Base-by-base conservation (phyloP, 2,329 filamentous ascomycete species). In the Salinomyces thailandicus region DNA sequence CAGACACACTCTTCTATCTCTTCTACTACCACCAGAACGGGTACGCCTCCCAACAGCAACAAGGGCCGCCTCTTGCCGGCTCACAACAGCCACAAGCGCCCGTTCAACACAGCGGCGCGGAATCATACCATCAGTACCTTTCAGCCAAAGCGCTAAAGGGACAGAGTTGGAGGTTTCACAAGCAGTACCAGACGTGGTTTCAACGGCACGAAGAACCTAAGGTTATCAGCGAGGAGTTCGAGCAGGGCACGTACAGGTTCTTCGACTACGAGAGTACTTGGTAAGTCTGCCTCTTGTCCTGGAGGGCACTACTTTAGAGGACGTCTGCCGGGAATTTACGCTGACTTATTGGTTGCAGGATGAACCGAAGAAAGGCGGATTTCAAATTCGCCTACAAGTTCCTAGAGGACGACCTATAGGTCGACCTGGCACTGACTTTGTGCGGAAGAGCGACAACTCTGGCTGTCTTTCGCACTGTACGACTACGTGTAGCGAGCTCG, bases 141-240 rank as follows among this genome's bases (percentile, higher is more conserved):
- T 86, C 91, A 1, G 91, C 91, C 11, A 94, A 93, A 63, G 85
- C 91, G n/a, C 68, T 98, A 35, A 98, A 98, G 66, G 84, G 89
- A 48, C 91, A 98, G 62, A 95, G 87, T 62, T 98, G 91, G 91
- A 76, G 91, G 38, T 98, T 98, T 61, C 91, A 98, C 66, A 98
- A 98, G 69, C 91, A 96, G 62, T 98, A 98, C 58, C 91, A 94
- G 62, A 98, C 91, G 1, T 98, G 91, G 91, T 98, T 98, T 57
- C 91, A 98, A 62, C 75, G 91, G 35, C 91, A 98, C 50, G 91
- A 98, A 58, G 91, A 98, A 67, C 91, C 91, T 13, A 98, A 98
- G 70, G 87, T 79, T 51, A 98, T 98, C 55, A 96, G 91, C 0
- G 91, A 98, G 62, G 91, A 98, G 64, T 96, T 85, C 57, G 91